Evolutionary conservation across 2,329 filamentous ascomycete species (phyloP).

Genomic region (Diaporthe sp.): DNA sequence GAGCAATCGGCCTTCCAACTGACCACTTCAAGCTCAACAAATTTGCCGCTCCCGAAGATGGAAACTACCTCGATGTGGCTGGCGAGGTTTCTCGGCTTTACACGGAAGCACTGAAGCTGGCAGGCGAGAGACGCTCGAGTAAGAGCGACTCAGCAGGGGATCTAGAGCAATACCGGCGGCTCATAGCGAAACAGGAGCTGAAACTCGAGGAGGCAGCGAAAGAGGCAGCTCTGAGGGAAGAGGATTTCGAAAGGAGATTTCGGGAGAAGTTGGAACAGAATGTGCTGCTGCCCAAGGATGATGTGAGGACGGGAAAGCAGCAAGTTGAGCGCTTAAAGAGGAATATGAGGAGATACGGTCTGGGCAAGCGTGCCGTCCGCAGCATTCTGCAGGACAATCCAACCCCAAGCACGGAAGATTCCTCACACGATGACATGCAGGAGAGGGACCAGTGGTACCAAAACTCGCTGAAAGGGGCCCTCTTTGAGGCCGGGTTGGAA

Average conservation of each 20-base stretch:
- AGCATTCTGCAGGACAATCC: neutral
- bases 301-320: neutral
- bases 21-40: neutral
- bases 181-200: neutral
- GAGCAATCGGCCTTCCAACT: neutral
- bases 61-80: neutral
- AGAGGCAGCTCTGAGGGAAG: neutral
- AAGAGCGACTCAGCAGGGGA: neutral
- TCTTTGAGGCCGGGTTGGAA: neutral
- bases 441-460: conserved; percentile 1
- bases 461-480: neutral
- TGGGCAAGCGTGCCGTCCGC: neutral
- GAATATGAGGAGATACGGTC: neutral
- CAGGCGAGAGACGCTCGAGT: neutral
- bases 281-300: neutral
- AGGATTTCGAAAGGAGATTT: neutral
- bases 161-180: neutral
- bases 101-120: neutral
- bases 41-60: neutral
- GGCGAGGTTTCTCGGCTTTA: neutral
- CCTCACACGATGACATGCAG: neutral
- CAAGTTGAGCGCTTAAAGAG: neutral
- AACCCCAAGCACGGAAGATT: neutral
- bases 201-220: conserved; percentile 1
- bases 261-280: neutral